Evolutionary conservation across 2,329 filamentous ascomycete species (phyloP), one percentile per base, ranked within the genome.

Genomic region (Stachybotrys chartarum): DNA sequence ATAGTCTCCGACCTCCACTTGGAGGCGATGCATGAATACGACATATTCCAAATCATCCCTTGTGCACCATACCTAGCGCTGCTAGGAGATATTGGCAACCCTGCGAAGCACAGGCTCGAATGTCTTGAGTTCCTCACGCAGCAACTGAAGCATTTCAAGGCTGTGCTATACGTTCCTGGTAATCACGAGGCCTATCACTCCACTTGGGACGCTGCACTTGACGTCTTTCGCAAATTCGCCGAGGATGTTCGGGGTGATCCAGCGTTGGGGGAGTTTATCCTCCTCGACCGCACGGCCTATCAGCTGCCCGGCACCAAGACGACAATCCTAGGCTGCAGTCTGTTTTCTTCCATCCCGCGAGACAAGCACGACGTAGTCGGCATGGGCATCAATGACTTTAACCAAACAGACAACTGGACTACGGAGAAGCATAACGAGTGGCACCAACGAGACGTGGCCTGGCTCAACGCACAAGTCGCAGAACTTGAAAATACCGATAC

Each of bases 1-100:
- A 75, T 84, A 50, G 55, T 84, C 17, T 83, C 81, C 0, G 81
- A 85, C 64, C 70, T 85, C 3, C 81, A 85, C 57, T 71, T 85
- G 7, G 80, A 85, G 61, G 62, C 64, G 7, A 73, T 75, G 0
- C 69, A 71, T 49, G 68, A 69, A 17, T 85, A 84, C 63, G 75
- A 81, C 35, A 30, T 68, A 18, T 84, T 79, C 60, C 62, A 77
- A 3, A 76, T 83, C 24, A 52, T 62, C 0, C 74, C 77, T 1
- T 70, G 67, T 51, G 76, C 80, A 1, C 76, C 78, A 0, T 74
- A 77, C 56, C 71, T 85, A 1, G 81, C 79, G 0, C 71, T 85
- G 0, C 71, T 84, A 0, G 82, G 82, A 24, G 80, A 84, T 59
- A 78, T 85, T 52, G 81, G 81, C 50, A 73, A 75, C 55, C 51